Base-by-base conservation (phyloP, 1,284 basidiomycete species). In the Xerocomus nothofagi region DNA sequence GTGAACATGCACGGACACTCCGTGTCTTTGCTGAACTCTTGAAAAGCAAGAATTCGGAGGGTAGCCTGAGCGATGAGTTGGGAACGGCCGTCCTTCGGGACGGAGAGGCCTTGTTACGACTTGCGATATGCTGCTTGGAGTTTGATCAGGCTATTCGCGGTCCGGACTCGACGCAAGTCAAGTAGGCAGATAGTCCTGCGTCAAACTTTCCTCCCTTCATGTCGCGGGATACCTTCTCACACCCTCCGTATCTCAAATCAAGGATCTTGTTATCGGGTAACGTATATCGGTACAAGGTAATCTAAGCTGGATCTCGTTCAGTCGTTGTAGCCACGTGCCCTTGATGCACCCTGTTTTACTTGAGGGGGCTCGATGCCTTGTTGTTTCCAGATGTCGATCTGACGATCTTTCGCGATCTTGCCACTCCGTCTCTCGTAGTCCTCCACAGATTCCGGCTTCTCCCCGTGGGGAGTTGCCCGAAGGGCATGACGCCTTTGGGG, bases 381-480 rank as follows among this genome's bases (percentile, higher is more conserved):
- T 64, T 81, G 72, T 63, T 75, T 78, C 82, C 81, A 86, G 43
- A 86, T 72, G 58, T 81, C 84, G 27, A 80, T 51, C 67, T 85
- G 83, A 36, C 81, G 72, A 66, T 88, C 85, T 56, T 81, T 80
- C 1, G 84, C 84, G 38, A 71, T 60, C 62, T 82, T 83, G n/a
- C 85, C 84, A 0, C 75, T 78, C 57, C 74, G 62, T 39, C 66
- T 67, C 69, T 91, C 88, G 62, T 89, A 91, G 39, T 82, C 84
- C 34, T 73, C 79, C n/a, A 91, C 90, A 0, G 84, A 88, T 18
- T 76, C 73, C 2, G 90, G 90, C 50, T 77, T 78, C 67, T 92
- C 88, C 21, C 82, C 91, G 56, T 86, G 87, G 41, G 89, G 89
- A 3, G 90, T 92, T n/a, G 84, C 84, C 43, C 90, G 81, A 39